Evolutionary conservation across 2,329 filamentous ascomycete species (phyloP).

Genomic region (Chaetomium strumarium): DNA sequence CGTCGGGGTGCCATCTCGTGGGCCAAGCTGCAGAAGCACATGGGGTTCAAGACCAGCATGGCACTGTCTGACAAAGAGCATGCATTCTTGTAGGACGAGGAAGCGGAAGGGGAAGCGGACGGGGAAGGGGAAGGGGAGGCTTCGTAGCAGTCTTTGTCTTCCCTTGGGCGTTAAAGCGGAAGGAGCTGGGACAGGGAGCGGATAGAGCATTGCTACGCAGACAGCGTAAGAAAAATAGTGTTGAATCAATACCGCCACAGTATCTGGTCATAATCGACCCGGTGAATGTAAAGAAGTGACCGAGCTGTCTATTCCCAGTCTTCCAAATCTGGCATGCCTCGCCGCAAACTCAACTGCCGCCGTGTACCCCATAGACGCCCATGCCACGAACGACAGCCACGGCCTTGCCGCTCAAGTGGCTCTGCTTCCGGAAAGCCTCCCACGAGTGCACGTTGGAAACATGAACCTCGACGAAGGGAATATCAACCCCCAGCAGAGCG

Average conservation of each 20-base stretch:
- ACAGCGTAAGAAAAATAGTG: too few species aligned
- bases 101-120: not conserved
- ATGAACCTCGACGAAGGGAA: conserved; percentile 75
- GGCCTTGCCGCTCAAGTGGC: conserved; percentile 71
- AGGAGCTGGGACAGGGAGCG: too few species aligned
- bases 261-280: not conserved
- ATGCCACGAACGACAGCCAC: conserved; percentile 66
- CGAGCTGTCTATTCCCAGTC: conserved; percentile 20
- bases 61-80: conserved; percentile 25
- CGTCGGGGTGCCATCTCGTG: conserved; percentile 45
- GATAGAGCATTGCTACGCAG: too few species aligned
- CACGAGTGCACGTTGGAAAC: conserved; percentile 68
- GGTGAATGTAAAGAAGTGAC: not conserved
- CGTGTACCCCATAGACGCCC: conserved; percentile 55
- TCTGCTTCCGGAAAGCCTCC: conserved; percentile 63
- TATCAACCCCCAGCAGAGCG: conserved; percentile 59
- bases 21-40: conserved; percentile 38
- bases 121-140: not conserved
- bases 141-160: not conserved
- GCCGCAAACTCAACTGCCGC: conserved; percentile 52
- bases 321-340: conserved; percentile 40
- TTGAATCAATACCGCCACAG: too few species aligned
- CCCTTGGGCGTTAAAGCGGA: not conserved
- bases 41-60: conserved; percentile 27
- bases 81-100: conserved; percentile 29